Evolutionary conservation across 106 monocot genomes (phyloP), one percentile per base, ranked within the genome.

Genomic region (Dioscorea zingiberensis): DNA sequence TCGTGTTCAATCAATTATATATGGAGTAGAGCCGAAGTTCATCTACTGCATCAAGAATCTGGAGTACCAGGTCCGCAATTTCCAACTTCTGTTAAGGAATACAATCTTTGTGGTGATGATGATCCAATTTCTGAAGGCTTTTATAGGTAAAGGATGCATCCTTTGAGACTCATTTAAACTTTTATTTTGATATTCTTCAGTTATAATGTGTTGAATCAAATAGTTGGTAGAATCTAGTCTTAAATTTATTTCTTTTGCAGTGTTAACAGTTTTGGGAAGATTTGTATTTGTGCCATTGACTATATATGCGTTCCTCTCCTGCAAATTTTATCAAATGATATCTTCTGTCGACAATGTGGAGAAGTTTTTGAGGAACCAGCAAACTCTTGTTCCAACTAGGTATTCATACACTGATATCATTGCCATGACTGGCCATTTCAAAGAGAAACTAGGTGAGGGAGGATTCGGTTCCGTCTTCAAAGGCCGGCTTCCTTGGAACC

Each of bases 401-500:
- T 86, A 78, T 54, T 46, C 73, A n/a, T 86, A 78, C 66, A 61
- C 69, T 0, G 75, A 79, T 6, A 76, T 86, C 60, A 64, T 74
- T 3, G 58, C 69, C 0, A 67, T 81, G 16, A 85, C 84, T 3
- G 19, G 56, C 23, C 58, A 85, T 65, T 80, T 85, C 55, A 77
- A 66, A 28, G 76, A 77, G 44, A 76, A 80, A 55, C 13, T 85
- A 27, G 84, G 84, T 14, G 68, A 77, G 57, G 84, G 80, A 44
- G 80, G 84, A 17, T 85, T 80, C 62, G 80, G 80, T 2, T 66
- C 70, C 0, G 80, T 85, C 0, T 85, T 44, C 73, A 77, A 70
- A 62, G 80, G 80, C 0, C 60, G 44, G 11, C 64, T 85, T 18
- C 65, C 74, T 1, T 61, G 69, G 2, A 64, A 60, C 48, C 28